Conservation (phyloP, 2,329 filamentous ascomycete genomes). For the Thermothelomyces thermophilus region DNA sequence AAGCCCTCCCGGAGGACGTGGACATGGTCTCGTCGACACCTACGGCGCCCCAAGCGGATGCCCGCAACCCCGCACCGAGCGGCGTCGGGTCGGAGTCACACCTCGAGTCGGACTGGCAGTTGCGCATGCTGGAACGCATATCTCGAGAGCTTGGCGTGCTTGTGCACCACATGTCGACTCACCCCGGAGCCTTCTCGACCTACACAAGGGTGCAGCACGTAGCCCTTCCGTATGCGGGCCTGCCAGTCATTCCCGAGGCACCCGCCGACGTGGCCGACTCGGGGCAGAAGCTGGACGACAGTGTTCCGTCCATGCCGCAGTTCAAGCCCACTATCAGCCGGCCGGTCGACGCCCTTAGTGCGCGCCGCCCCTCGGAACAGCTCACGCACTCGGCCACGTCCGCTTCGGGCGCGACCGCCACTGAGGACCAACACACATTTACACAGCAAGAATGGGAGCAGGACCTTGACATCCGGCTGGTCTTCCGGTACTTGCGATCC, state of each 20-base stretch:
- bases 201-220: slow-evolving; percentile 61
- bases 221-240: slow-evolving; percentile 69
- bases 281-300: slow-evolving; percentile 23
- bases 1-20: slow-evolving; percentile 57
- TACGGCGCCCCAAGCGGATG: slow-evolving; percentile 34
- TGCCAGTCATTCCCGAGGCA: slow-evolving; percentile 57
- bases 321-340: slow-evolving; percentile 45
- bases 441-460: slow-evolving; percentile 86
- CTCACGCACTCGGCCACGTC: slow-evolving; percentile 11
- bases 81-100: slow-evolving; percentile 28
- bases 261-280: slow-evolving; percentile 31
- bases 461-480: slow-evolving; percentile 82
- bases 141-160: slow-evolving; percentile 80
- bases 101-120: slow-evolving; percentile 57
- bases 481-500: slow-evolving; percentile 79
- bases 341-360: slow-evolving; percentile 33
- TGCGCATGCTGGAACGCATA: slow-evolving; percentile 73
- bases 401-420: slow-evolving; percentile 8
- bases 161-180: slow-evolving; percentile 70
- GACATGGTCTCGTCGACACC: slow-evolving; percentile 43
- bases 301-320: slow-evolving; percentile 35
- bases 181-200: slow-evolving; percentile 83
- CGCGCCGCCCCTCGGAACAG: slow-evolving; percentile 22
- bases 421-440: slow-evolving; percentile 32
- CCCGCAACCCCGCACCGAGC: slow-evolving; percentile 22